These are phyloP conservation scores for Saposhnikovia divaricata DNA, from an alignment of 129 eudicot genomes.

Conservation along the genomic window DNA sequence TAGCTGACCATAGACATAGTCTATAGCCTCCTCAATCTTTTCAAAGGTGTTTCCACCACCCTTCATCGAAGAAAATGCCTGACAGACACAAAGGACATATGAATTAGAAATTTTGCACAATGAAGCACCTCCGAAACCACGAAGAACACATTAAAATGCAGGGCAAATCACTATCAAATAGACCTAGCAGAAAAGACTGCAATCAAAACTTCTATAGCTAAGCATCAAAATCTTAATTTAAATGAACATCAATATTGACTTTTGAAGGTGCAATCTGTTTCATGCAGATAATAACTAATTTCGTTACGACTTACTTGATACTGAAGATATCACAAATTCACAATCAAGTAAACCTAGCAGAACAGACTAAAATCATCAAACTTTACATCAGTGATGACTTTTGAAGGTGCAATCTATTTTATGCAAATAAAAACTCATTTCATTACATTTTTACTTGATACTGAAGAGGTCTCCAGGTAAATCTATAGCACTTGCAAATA, in stretches of 20 bases:
- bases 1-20: conserved; percentile 20
- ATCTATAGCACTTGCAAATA: no score
- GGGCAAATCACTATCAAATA: not conserved
- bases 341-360: no score
- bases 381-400: no score
- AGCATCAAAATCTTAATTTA: not conserved
- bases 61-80: conserved; percentile 47
- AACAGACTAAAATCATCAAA: no score
- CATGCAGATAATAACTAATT: not conserved
- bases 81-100: conserved; percentile 7
- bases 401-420: no score
- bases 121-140: not conserved
- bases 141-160: not conserved
- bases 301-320: not conserved
- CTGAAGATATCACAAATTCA: not conserved
- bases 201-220: not conserved
- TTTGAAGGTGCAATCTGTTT: not conserved
- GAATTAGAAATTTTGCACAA: conserved; percentile 3
- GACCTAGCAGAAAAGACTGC: not conserved
- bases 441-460: no score
- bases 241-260: not conserved
- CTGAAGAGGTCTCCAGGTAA: no score
- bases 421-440: no score
- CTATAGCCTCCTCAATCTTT: conserved; percentile 37
- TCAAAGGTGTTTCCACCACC: conserved; percentile 39